Evolutionary conservation across 345 rosid species (phyloP).

Genomic region (Physaria fendleri): DNA sequence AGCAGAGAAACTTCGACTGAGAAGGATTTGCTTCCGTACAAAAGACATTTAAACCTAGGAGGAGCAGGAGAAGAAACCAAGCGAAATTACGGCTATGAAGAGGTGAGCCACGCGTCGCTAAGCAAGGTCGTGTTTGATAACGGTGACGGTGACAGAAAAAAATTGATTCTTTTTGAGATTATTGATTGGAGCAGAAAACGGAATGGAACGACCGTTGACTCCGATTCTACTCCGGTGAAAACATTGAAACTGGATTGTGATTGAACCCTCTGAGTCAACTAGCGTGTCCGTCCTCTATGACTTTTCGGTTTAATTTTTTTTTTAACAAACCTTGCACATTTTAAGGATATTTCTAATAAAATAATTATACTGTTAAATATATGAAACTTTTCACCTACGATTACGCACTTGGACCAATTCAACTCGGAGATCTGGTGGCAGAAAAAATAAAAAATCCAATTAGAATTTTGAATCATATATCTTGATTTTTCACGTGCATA

Average conservation of each 20-base stretch:
- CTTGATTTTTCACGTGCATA: no score
- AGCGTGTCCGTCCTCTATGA: no score
- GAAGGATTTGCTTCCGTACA: background rate
- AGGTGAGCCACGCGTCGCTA: conserved; percentile 14
- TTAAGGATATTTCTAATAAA: no score
- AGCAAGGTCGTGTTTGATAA: background rate
- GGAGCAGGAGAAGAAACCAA: background rate
- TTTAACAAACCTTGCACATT: no score
- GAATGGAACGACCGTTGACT: conserved; percentile 6
- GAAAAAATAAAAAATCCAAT: no score
- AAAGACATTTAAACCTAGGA: conserved; percentile 9
- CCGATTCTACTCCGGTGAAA: background rate
- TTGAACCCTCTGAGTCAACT: no score
- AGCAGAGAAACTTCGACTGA: conserved; percentile 3
- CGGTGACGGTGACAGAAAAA: conserved; percentile 11
- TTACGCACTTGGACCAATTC: no score
- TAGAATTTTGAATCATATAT: no score
- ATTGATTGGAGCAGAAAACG: background rate
- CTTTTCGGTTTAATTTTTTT: no score
- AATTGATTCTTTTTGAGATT: background rate
- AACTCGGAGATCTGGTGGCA: no score
- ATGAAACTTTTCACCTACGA: no score
- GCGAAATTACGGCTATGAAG: conserved; percentile 1
- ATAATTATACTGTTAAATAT: no score
- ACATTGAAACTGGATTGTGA: background rate